Evolutionary conservation across 2,329 filamentous ascomycete genomes (phyloP), one percentile per base, ranked within the genome.

Genomic region (Aspergillus hiratsukae): DNA sequence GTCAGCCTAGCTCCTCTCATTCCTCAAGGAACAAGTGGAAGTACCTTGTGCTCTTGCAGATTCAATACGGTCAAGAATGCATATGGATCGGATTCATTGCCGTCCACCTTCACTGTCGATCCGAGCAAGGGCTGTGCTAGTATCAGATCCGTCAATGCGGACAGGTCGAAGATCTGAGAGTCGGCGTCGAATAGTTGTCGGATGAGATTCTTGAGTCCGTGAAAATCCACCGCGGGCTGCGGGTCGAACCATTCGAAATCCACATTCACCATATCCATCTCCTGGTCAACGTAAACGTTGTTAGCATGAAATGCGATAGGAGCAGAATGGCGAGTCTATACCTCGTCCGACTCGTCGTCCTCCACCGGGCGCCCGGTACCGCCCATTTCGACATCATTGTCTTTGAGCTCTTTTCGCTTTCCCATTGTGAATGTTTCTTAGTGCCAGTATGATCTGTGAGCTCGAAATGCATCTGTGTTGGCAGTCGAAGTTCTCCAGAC

Each of bases 161-260:
- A 96, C 64, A 97, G 83, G 74, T 97, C 88, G 78, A 97, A 91
- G 29, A 95, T 81, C 58, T 87, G 83, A 49, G 88, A 83, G 76
- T 99, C 94, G 53, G 89, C 85, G 73, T 97, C 94, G 73, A 99
- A 87, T 45, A 99, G 85, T 75, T 99, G 94, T 58, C 93, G 89
- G 58, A 97, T 76, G 7, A 99, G 85, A 9, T 86, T 88, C 75
- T 97, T 97, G 66, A 95, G 84, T 57, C 94, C 94, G 76, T 97
- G 93, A 75, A 97, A 97, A 75, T 99, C 94, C 66, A 96, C 83
- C 7, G 89, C 85, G 1, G 89, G 82, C 66, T 94, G 88, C 60
- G 93, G 96, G 76, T 97, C 95, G 79, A 97, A 99, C 89, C 91
- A 97, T 78, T 99, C 94, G 69, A 99, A 99, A 63, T 97, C 93